These are phyloP conservation scores for Fusarium tuaranense DNA, from an alignment of 2,329 filamentous ascomycete species.

Conservation along the genomic window DNA sequence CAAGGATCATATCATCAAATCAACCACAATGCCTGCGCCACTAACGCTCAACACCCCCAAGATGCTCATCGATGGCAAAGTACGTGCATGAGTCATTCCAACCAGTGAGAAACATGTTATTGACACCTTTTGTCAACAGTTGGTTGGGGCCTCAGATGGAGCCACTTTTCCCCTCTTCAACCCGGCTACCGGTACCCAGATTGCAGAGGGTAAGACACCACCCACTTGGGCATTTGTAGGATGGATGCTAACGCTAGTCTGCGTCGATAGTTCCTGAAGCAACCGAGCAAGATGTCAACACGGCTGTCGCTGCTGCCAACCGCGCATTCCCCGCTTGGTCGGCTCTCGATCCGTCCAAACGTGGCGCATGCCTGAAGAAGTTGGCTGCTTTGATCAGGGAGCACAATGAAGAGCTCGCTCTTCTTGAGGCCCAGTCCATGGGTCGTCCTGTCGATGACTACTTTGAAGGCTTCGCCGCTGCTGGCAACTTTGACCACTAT, in stretches of 20 bases:
- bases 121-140: constrained; percentile 7
- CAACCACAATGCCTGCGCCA: neutral
- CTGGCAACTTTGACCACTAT: constrained; percentile 54
- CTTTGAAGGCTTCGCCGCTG: constrained; percentile 52
- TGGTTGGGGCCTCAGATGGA: constrained; percentile 33
- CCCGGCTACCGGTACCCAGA: constrained; percentile 28
- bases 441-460: constrained; percentile 30
- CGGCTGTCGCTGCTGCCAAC: constrained; percentile 61
- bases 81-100: neutral
- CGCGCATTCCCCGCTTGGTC: constrained; percentile 62
- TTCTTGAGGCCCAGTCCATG: constrained; percentile 34
- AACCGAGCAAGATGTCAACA: constrained; percentile 59
- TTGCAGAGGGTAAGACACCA: constrained; percentile 24
- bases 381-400: constrained; percentile 58
- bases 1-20: neutral
- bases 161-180: constrained; percentile 35
- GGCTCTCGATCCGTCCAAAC: constrained; percentile 51
- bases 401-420: constrained; percentile 56
- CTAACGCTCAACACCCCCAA: neutral
- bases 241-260: neutral
- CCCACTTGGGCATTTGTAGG: too few species aligned
- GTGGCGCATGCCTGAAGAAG: constrained; percentile 57
- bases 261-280: constrained; percentile 51
- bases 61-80: constrained; percentile 35
- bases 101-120: neutral